Percentiles rank a stretch among this genome's conserved stretches.
phyloP scores from a whole-genome alignment of 768 basidiomycete genomes.

The Mycena kentingensis region DNA sequence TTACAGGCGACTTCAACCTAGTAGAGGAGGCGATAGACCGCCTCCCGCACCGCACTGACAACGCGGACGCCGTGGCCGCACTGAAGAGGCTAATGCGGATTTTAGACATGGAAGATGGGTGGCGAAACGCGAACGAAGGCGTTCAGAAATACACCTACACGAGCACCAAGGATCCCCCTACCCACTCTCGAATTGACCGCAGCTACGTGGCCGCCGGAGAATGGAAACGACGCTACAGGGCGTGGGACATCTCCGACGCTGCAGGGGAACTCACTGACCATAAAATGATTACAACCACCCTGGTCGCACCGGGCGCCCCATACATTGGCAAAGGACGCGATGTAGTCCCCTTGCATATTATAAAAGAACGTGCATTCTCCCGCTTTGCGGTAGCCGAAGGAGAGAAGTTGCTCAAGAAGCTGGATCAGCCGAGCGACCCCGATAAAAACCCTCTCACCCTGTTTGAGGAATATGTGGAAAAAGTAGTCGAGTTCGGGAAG shows the following conservation, averaged over 20 bases:
- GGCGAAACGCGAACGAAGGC: not conserved
- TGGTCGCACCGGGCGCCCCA: not conserved
- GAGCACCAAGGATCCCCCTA: not conserved
- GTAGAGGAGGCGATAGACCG: conserved; percentile 9
- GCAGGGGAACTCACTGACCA: not conserved
- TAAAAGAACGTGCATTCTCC: not conserved
- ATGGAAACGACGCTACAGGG: not conserved
- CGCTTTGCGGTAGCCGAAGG: not conserved
- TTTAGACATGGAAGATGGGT: not conserved
- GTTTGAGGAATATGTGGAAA: not conserved
- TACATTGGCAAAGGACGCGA: not conserved
- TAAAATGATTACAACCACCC: not conserved
- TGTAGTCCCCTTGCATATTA: not conserved
- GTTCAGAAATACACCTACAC: not conserved
- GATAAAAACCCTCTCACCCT: not conserved
- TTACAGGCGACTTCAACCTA: conserved; percentile 28
- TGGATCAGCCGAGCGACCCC: not conserved
- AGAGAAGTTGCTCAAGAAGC: not conserved
- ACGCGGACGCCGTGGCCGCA: not conserved
- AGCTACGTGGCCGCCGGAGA: not conserved
- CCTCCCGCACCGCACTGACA: not conserved
- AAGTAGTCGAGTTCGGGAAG: not conserved
- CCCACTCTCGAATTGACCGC: not conserved
- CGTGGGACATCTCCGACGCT: not conserved
- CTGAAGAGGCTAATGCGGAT: not conserved